phyloP scores from a whole-genome alignment of 768 basidiomycete genomes.

The Lanmaoa pseudosensibilis region DNA sequence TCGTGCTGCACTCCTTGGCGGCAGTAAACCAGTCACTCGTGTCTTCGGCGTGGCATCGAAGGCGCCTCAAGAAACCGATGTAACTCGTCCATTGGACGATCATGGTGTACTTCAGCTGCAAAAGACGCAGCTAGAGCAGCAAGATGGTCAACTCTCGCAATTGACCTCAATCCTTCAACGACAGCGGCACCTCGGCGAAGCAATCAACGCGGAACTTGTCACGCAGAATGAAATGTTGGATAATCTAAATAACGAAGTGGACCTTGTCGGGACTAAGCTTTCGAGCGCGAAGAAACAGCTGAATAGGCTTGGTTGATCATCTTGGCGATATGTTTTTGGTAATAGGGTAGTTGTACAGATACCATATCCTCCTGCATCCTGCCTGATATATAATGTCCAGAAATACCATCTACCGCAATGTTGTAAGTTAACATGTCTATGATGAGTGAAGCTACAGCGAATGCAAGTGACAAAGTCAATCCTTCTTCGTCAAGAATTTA shows the following conservation, averaged over 20 bases:
- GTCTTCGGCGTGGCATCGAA: constrained; percentile 70
- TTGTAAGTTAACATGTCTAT: constrained; percentile 34
- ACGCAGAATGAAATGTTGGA: constrained; percentile 87
- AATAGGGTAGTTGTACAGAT: constrained; percentile 16
- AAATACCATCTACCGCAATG: constrained; percentile 17
- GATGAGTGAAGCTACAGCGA: constrained; percentile 3
- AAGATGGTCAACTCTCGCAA: constrained; percentile 79
- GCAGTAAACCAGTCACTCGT: constrained; percentile 55
- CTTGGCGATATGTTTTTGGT: constrained; percentile 1
- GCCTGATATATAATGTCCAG: constrained; percentile 9
- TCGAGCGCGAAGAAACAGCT: constrained; percentile 78
- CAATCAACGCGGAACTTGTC: constrained; percentile 79
- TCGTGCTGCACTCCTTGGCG: constrained; percentile 63
- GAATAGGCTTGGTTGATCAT: constrained; percentile 63
- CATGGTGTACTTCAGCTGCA: constrained; percentile 79
- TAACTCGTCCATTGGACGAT: constrained; percentile 86
- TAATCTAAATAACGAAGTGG: constrained; percentile 72
- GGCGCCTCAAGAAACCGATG: constrained; percentile 74
- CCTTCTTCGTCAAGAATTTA: constrained; percentile 43
- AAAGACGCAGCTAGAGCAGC: constrained; percentile 74
- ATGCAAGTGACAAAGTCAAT: constrained; percentile 11
- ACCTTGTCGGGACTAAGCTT: constrained; percentile 75
- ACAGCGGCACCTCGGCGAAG: constrained; percentile 83
- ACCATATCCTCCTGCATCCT: constrained; percentile 13
- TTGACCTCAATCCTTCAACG: constrained; percentile 80